phyloP scores from a whole-genome alignment of 352 stramenopile genomes.

The Nothophytophthora sp. region DNA sequence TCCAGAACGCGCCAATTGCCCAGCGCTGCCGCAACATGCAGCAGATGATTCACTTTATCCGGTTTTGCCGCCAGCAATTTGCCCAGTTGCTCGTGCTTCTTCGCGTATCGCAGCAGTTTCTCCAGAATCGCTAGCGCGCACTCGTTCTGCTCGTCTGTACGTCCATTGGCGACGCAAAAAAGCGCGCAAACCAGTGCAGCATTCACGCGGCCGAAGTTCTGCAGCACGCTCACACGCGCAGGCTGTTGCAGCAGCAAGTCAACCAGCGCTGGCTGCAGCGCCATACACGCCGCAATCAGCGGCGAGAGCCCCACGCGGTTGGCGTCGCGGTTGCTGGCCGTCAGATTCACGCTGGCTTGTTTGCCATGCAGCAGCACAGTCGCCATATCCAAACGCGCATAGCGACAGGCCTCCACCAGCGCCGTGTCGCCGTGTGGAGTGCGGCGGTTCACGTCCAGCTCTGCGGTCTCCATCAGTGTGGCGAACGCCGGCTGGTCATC shows the following conservation, averaged over 20 bases:
- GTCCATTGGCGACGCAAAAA: constrained; percentile 58
- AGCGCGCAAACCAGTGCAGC: constrained; percentile 41
- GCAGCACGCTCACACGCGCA: constrained; percentile 28
- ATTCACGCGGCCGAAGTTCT: constrained; percentile 44
- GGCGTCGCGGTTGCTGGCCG: constrained; percentile 28
- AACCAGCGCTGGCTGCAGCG: constrained; percentile 43
- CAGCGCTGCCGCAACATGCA: constrained; percentile 52
- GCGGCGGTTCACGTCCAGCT: constrained; percentile 40
- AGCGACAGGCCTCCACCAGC: constrained; percentile 64
- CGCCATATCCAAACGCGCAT: constrained; percentile 45
- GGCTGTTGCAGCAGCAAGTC: constrained; percentile 30
- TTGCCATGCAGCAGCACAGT: constrained; percentile 24
- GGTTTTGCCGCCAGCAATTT: constrained; percentile 39
- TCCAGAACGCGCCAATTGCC: constrained; percentile 48
- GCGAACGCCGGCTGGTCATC: constrained; percentile 25
- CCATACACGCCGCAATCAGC: constrained; percentile 58
- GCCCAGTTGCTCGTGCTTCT: constrained; percentile 27
- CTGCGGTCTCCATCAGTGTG: constrained; percentile 18
- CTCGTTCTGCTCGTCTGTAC: constrained; percentile 41
- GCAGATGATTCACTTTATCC: constrained; percentile 43
- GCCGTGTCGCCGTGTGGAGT: constrained; percentile 37
- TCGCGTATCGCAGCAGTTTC: constrained; percentile 38
- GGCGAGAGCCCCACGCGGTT: constrained; percentile 46
- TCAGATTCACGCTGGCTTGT: constrained; percentile 39
- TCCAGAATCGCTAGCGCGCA: constrained; percentile 39